Conservation (phyloP, 2,329 filamentous ascomycete species). For the Eurotiales sp. region DNA sequence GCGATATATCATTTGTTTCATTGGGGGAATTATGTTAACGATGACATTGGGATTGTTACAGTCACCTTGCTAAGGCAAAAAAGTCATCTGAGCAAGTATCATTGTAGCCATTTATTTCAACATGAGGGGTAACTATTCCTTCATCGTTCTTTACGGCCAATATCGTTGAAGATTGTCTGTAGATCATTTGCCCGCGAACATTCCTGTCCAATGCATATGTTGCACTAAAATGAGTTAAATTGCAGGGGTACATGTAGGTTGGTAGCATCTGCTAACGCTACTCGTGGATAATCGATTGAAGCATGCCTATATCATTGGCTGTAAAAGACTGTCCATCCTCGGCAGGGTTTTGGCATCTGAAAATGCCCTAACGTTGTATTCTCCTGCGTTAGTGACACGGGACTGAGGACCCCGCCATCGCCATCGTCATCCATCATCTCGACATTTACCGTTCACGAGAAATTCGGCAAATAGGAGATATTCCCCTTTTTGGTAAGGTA, state of each 20-base stretch:
- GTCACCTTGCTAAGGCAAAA: not conserved
- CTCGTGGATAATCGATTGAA: not conserved
- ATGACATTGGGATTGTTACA: not conserved
- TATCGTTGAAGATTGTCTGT: not conserved
- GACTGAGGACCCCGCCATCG: not conserved
- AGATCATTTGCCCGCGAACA: not conserved
- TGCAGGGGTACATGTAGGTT: not conserved
- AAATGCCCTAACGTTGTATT: not conserved
- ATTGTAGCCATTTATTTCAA: not conserved
- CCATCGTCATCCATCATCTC: too few relatives aligned
- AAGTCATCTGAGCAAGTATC: not conserved
- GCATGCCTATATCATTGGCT: not conserved
- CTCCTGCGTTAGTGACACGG: not conserved
- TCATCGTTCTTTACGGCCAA: not conserved
- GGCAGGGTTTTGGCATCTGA: not conserved
- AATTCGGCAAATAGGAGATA: too few relatives aligned
- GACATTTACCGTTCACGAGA: too few relatives aligned
- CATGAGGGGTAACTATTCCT: not conserved
- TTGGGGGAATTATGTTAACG: not conserved
- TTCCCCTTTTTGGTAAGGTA: too few relatives aligned
- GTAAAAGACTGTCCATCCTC: not conserved
- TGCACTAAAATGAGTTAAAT: not conserved
- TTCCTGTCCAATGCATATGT: not conserved
- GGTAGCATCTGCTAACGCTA: not conserved
- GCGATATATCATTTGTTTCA: not conserved